phyloP scores from a whole-genome alignment of 345 rosid species.

The Dovyalis caffra region DNA sequence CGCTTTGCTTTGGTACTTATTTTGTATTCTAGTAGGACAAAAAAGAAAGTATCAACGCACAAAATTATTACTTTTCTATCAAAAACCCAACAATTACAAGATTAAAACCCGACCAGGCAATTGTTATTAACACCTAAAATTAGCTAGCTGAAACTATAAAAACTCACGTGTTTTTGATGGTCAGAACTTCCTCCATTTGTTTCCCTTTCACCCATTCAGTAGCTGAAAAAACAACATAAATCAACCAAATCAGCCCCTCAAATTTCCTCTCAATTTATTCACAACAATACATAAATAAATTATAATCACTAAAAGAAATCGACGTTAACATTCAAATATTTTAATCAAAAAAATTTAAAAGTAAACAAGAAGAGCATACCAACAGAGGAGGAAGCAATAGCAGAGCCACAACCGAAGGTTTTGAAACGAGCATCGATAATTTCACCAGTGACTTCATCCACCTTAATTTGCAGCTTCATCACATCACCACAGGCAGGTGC shows the following conservation, averaged over 20 bases:
- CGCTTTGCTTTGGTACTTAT: background rate
- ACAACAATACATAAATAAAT: background rate
- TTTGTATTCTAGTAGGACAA: no score
- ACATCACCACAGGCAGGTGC: slow-evolving; percentile 99
- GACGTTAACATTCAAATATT: no score
- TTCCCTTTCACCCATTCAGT: slow-evolving; percentile 99
- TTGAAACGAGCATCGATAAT: slow-evolving; percentile 91
- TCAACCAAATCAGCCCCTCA: background rate
- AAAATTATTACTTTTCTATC: background rate
- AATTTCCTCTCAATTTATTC: background rate
- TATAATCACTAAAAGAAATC: no score
- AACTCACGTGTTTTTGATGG: slow-evolving; percentile 94
- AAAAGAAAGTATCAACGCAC: no score
- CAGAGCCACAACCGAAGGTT: slow-evolving; percentile 99
- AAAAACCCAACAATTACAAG: no score
- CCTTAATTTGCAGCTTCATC: slow-evolving; percentile 96
- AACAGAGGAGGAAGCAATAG: slow-evolving; percentile 94
- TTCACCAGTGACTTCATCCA: slow-evolving; percentile 78
- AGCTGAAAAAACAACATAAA: slow-evolving; percentile 47
- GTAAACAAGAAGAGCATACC: slow-evolving; percentile 40
- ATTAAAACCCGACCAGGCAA: no score
- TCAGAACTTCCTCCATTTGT: slow-evolving; percentile 79
- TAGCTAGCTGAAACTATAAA: background rate
- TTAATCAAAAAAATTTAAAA: background rate
- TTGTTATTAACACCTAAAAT: no score